These are phyloP conservation scores for Xerocomellus chrysenteron DNA, from an alignment of 768 basidiomycete genomes.

Conservation along the genomic window DNA sequence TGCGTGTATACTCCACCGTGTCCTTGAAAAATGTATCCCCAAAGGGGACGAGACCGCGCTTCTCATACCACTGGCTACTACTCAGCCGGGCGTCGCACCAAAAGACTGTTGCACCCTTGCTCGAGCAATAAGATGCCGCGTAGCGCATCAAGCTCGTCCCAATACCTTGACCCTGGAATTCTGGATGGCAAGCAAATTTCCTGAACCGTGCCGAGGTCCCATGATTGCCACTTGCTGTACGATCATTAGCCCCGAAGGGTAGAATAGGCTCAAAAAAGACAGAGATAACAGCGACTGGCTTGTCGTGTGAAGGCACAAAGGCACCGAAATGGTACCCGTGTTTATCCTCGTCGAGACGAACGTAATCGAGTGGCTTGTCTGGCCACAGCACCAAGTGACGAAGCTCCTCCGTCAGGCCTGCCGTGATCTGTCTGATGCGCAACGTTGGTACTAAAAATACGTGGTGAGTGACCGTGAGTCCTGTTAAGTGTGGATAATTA, in stretches of 20 bases:
- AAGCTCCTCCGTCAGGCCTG: slow-evolving; percentile 46
- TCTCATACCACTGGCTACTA: slow-evolving; percentile 50
- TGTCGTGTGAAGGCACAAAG: slow-evolving; percentile 39
- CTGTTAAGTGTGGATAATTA: background rate
- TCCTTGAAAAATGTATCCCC: slow-evolving; percentile 55
- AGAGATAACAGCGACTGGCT: slow-evolving; percentile 55
- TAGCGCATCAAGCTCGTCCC: slow-evolving; percentile 46
- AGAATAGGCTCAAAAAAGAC: slow-evolving; percentile 48
- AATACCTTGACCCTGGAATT: slow-evolving; percentile 53
- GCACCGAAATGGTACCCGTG: slow-evolving; percentile 54
- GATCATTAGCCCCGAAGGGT: slow-evolving; percentile 3
- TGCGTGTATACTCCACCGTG: slow-evolving; percentile 53
- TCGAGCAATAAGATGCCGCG: slow-evolving; percentile 40
- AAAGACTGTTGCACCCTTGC: slow-evolving; percentile 40
- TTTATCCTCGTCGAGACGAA: slow-evolving; percentile 53
- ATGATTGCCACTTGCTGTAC: background rate
- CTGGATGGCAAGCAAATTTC: slow-evolving; percentile 58
- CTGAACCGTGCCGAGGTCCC: slow-evolving; percentile 45
- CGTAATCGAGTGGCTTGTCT: slow-evolving; percentile 44
- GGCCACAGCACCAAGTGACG: slow-evolving; percentile 63
- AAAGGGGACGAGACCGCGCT: slow-evolving; percentile 49
- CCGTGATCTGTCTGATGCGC: slow-evolving; percentile 35
- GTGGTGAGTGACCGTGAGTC: too few relatives aligned
- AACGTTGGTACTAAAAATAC: slow-evolving; percentile 10
- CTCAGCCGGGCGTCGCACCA: slow-evolving; percentile 61